These are phyloP conservation scores for Monosporozyma aerobia DNA, from an alignment of 805 yeast genomes.

Conservation along the genomic window DNA sequence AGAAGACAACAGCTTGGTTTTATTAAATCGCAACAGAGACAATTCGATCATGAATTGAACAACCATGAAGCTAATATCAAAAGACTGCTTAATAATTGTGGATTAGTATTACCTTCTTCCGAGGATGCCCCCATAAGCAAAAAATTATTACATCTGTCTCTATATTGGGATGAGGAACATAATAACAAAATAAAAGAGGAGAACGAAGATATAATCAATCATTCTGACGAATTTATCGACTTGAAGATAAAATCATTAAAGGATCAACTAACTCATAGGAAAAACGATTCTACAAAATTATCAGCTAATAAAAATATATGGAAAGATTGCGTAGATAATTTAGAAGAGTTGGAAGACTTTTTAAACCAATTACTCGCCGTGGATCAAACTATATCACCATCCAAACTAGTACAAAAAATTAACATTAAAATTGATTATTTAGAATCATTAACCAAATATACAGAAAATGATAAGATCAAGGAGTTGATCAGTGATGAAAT, in stretches of 20 bases:
- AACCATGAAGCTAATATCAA: constrained; percentile 8
- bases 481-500: constrained; percentile 14
- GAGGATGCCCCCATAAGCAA: constrained; percentile 3
- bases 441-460: not conserved
- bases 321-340: constrained; percentile 15
- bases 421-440: constrained; percentile 1
- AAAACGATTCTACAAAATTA: constrained; percentile 14
- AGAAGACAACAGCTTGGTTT: constrained; percentile 8
- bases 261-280: constrained; percentile 18
- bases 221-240: constrained; percentile 20
- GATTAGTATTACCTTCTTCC: constrained; percentile 4
- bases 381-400: not conserved
- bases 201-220: constrained; percentile 12
- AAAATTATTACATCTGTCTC: constrained; percentile 8
- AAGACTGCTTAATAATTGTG: constrained; percentile 2
- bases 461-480: constrained; percentile 5
- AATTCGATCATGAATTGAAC: constrained; percentile 10
- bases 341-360: constrained; percentile 16
- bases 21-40: constrained; percentile 9
- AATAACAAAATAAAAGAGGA: constrained; percentile 7
- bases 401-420: not conserved
- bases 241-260: constrained; percentile 16
- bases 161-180: not conserved
- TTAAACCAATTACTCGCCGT: constrained; percentile 2
- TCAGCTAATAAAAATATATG: constrained; percentile 14